phyloP scores from a whole-genome alignment of 768 basidiomycete genomes.

The Panaeolus papilionaceus region DNA sequence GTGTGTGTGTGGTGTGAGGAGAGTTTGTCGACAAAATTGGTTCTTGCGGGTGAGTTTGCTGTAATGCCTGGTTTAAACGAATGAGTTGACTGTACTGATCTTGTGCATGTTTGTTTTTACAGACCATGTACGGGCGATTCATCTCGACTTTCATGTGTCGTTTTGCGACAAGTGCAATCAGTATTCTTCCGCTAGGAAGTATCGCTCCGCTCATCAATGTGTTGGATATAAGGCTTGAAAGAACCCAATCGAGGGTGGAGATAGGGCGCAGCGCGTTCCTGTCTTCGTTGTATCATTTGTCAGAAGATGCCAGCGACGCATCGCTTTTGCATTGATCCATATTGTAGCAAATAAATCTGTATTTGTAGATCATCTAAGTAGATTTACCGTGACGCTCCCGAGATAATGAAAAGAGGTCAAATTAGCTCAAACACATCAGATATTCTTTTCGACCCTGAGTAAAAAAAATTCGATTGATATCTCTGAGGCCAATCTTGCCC shows the following conservation, averaged over 20 bases:
- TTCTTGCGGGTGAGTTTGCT: background rate
- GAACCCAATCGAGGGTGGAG: background rate
- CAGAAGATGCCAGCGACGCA: background rate
- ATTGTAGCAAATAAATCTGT: background rate
- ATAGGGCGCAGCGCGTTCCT: background rate
- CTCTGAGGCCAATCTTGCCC: too few relatives aligned
- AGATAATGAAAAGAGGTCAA: background rate
- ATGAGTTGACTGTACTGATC: background rate
- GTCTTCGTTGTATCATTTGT: background rate
- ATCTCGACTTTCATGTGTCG: background rate
- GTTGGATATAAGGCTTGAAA: background rate
- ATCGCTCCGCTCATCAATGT: background rate
- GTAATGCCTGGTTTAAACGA: background rate
- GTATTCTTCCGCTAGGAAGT: background rate
- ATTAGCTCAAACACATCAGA: background rate
- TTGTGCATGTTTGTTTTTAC: background rate
- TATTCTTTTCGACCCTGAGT: background rate
- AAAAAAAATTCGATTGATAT: background rate
- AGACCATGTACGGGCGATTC: background rate
- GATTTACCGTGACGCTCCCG: background rate
- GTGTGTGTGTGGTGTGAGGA: constrained; percentile 3
- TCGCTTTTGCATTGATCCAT: background rate
- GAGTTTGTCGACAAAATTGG: background rate
- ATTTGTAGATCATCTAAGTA: background rate
- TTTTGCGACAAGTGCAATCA: constrained; percentile 5